These are phyloP conservation scores for Rhodotorula sp. DNA, from an alignment of 1,284 basidiomycete species.

Conservation along the genomic window DNA sequence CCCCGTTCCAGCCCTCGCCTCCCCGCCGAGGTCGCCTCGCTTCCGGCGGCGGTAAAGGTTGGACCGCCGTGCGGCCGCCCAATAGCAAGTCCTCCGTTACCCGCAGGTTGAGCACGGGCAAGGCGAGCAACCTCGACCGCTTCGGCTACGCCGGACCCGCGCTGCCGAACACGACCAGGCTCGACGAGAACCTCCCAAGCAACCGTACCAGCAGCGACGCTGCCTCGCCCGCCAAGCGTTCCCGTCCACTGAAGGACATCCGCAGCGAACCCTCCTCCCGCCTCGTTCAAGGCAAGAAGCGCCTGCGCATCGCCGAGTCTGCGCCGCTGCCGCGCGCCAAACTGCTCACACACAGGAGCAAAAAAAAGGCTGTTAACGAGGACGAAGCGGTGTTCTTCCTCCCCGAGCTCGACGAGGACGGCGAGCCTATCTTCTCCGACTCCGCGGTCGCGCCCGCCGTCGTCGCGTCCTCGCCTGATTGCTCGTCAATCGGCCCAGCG, in stretches of 20 bases:
- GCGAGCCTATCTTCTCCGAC: constrained; percentile 13
- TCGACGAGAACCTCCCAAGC: not conserved
- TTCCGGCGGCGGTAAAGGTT: not conserved
- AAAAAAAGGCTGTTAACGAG: not conserved
- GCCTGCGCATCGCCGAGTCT: no score
- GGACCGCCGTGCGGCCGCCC: not conserved
- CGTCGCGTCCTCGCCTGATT: not conserved
- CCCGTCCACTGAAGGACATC: not conserved
- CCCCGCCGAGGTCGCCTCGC: not conserved
- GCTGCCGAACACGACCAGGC: not conserved
- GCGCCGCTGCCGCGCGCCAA: no score
- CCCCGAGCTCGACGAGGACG: constrained; percentile 31
- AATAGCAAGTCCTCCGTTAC: not conserved
- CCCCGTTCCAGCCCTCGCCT: not conserved
- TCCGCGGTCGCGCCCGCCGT: not conserved
- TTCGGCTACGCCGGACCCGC: constrained; percentile 1
- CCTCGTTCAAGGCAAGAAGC: no score
- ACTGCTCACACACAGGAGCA: no score
- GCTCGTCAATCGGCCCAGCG: not conserved
- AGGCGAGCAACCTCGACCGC: not conserved
- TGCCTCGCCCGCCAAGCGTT: not conserved
- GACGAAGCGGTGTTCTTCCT: constrained; percentile 4
- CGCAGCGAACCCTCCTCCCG: no score
- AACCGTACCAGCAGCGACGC: not conserved
- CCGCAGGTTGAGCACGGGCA: not conserved